Conservation (phyloP, 1,284 basidiomycete species). For the Boletus sp. region DNA sequence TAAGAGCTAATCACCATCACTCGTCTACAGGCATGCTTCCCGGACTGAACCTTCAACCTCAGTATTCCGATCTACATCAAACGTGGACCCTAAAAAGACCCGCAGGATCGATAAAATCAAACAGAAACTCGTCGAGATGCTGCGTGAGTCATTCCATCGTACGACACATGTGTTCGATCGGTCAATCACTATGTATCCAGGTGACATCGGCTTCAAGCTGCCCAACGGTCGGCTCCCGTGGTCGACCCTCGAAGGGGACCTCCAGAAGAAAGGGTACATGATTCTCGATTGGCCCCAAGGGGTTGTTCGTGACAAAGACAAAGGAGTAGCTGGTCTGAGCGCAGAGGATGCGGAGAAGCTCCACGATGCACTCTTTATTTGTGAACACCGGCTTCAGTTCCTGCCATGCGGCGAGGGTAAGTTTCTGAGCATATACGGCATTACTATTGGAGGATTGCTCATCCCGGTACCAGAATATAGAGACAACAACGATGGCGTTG, state of each 20-base stretch:
- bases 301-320: neutral
- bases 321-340: neutral
- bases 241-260: neutral
- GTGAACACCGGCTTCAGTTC: neutral
- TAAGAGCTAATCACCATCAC: neutral
- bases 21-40: neutral
- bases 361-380: neutral
- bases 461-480: neutral
- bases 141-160: slow-evolving; percentile 1
- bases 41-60: too few relatives aligned
- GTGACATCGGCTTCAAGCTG: neutral
- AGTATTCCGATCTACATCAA: too few relatives aligned
- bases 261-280: neutral
- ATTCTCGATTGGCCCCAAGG: slow-evolving; percentile 9
- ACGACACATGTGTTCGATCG: neutral
- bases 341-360: neutral
- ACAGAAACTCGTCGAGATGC: neutral
- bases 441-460: neutral
- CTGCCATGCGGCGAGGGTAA: neutral
- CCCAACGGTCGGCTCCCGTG: slow-evolving; percentile 5
- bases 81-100: too few relatives aligned
- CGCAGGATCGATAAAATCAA: too few relatives aligned
- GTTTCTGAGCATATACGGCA: neutral
- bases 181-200: neutral
- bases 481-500: neutral